A percentile compares a stretch with the other conserved stretches of the same genome.
These are phyloP conservation scores for Vigna trinervia DNA, from an alignment of 306 rosid species.

Conservation along the genomic window DNA sequence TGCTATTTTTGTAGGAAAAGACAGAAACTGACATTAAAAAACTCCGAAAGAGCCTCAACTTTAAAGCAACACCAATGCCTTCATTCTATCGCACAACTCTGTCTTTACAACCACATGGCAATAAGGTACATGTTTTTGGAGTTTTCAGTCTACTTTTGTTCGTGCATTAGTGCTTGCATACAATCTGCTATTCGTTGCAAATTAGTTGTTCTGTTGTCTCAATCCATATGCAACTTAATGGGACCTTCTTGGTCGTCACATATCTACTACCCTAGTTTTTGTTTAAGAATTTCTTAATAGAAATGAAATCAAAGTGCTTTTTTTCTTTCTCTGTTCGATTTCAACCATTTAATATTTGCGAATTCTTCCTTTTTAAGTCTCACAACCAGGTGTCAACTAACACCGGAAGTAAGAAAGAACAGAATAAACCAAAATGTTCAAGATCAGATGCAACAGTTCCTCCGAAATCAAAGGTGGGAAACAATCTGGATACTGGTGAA, in stretches of 20 bases:
- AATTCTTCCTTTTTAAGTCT: conserved; percentile 5
- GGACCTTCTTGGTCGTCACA: neutral
- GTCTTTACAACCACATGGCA: conserved; percentile 49
- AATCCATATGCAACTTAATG: neutral
- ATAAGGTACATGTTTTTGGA: conserved; percentile 56
- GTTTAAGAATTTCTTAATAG: neutral
- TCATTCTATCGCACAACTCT: conserved; percentile 59
- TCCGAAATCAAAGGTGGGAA: conserved; percentile 47
- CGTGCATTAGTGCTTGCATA: neutral
- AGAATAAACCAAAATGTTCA: conserved; percentile 45
- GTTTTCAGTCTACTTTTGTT: neutral
- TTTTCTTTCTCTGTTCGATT: conserved; percentile 10
- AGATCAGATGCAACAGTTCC: conserved; percentile 41
- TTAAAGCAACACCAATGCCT: conserved; percentile 81
- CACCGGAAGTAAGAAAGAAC: conserved; percentile 47
- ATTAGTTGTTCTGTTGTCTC: neutral
- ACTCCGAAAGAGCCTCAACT: conserved; percentile 68
- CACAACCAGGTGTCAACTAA: conserved; percentile 44
- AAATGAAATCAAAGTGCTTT: conserved; percentile 10
- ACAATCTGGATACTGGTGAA: conserved; percentile 40
- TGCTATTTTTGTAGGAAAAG: conserved; percentile 58
- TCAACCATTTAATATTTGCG: conserved; percentile 12
- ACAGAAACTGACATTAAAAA: conserved; percentile 68
- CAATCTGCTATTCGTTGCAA: neutral
- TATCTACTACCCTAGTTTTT: neutral